These are phyloP conservation scores for Triadica sebifera DNA, from an alignment of 345 rosid species.

Conservation along the genomic window DNA sequence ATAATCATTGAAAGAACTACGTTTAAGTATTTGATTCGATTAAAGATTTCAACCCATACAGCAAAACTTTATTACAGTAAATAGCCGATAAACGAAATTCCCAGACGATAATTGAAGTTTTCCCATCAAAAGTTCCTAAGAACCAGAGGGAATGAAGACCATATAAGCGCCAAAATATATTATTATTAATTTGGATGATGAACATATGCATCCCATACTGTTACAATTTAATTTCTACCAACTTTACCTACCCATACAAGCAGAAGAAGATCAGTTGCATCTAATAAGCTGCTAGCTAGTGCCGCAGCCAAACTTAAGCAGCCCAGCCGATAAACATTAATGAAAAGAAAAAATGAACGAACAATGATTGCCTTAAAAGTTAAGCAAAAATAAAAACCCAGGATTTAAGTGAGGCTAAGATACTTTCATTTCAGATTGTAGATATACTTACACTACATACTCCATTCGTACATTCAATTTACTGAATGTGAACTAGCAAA, in stretches of 20 bases:
- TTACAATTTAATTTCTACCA: neutral
- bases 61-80: neutral
- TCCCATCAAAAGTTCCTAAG: slow-evolving; percentile 1
- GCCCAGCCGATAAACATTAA: neutral
- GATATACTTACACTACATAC: slow-evolving; percentile 3
- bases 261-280: neutral
- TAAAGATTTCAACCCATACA: slow-evolving; percentile 3
- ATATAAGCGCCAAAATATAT: too few relatives aligned
- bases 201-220: neutral
- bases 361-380: too few relatives aligned
- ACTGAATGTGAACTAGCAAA: neutral
- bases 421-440: neutral
- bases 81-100: neutral
- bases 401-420: neutral
- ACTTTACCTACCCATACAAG: neutral
- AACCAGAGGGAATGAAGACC: neutral
- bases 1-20: neutral
- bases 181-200: neutral
- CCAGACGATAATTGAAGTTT: slow-evolving; percentile 8
- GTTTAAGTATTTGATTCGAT: neutral
- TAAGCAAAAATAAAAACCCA: neutral
- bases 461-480: slow-evolving; percentile 19
- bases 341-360: neutral
- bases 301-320: slow-evolving; percentile 11
- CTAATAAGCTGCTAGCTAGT: slow-evolving; percentile 3